Base-by-base conservation (phyloP, 495 filamentous ascomycete species). In the Cladorrhinum samala region DNA sequence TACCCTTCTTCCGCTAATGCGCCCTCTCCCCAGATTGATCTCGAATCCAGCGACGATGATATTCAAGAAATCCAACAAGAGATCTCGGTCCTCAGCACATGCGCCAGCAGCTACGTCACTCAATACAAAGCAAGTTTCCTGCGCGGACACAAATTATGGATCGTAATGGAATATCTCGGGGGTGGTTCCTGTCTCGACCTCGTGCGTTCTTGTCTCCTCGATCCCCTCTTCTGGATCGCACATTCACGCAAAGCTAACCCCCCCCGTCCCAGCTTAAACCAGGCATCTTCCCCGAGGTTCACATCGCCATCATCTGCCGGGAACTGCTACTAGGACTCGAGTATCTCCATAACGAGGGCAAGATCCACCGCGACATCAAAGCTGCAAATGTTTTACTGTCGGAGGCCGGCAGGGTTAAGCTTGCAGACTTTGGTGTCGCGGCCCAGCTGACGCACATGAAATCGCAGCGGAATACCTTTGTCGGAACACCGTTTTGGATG, bases 401-500 rank as follows among this genome's bases (percentile, higher is more conserved):
- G 3, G 83, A 91, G 50, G 79, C 77, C n/a, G 92, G 92, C 54
- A 91, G 87, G 66, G 92, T 97, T 55, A 97, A 97, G 76, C 75
- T 99, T 53, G 93, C 94, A 17, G 93, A 99, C 72, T 99, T 99
- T 64, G 93, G 93, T 43, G 93, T 99, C 25, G 93, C 93, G 8
- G 93, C 92, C 13, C 93, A 99, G 65, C 78, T 99, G 51, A 91
- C 89, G 53, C 94, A 95, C 69, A 95, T 96, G 67, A 97, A 96
- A 72, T 96, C 93, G 7, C 90, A 96, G 73, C 86, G 93, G 20
- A 95, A 96, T 61, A 98, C 93, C 0, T 97, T 98, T 62, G 93
- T 98, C n/a, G 93, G 93, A 7, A 98, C 93, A 3, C 93, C 93
- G 0, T 98, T 95, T 72, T 98, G 93, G 93, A 98, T 98, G 93